Conservation (phyloP, 2,329 filamentous ascomycete genomes). For the Botrytis aclada region DNA sequence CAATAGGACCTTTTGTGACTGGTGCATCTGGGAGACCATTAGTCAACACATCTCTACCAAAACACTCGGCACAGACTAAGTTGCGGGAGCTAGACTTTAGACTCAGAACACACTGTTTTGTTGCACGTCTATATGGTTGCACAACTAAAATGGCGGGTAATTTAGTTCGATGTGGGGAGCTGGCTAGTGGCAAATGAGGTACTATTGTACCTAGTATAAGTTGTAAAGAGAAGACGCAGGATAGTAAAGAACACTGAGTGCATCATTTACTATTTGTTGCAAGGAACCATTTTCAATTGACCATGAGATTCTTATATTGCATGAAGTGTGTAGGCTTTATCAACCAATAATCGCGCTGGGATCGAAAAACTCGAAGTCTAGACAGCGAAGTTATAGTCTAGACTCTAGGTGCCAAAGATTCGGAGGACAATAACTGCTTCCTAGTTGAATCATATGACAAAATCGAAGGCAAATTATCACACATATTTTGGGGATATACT, state of each 20-base stretch:
- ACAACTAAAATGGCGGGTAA: neutral
- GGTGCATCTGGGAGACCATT: neutral
- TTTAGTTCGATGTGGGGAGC: neutral
- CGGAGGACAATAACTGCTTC: neutral
- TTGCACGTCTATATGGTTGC: neutral
- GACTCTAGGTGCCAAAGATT: neutral
- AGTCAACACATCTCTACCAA: neutral
- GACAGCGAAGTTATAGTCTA: neutral
- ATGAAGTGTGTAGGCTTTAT: neutral
- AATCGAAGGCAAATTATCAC: neutral
- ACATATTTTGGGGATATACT: neutral
- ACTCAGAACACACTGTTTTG: neutral
- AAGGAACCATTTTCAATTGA: neutral
- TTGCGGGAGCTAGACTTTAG: slow-evolving; percentile 3
- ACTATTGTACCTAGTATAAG: neutral
- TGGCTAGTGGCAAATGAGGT: neutral
- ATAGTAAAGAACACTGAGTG: neutral
- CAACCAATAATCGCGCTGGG: neutral
- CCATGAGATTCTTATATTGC: neutral
- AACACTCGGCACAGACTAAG: neutral
- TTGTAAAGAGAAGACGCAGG: neutral
- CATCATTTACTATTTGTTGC: neutral
- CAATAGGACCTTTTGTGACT: neutral
- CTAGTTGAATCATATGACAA: neutral
- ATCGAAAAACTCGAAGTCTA: neutral